Conservation (phyloP, 2,329 filamentous ascomycete species). For the Aspergillus tanneri region DNA sequence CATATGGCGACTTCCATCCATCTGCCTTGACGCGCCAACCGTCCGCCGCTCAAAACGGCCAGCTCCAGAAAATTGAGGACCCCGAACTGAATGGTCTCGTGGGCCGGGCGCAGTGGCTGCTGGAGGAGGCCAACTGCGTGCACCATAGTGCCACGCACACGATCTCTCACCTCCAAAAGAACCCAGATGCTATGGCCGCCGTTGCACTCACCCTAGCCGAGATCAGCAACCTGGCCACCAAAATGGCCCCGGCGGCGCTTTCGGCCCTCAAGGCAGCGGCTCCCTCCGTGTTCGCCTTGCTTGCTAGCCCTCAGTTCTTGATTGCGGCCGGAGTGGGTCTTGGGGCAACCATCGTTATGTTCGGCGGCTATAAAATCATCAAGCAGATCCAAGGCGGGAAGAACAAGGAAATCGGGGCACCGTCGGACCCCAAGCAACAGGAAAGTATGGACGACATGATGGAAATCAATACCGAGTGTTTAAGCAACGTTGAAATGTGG, state of each 20-base stretch:
- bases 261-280: constrained; percentile 73
- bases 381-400: constrained; percentile 66
- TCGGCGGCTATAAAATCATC: constrained; percentile 96
- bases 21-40: constrained; percentile 45
- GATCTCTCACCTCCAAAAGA: constrained; percentile 76
- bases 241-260: constrained; percentile 81
- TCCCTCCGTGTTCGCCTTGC: constrained; percentile 79
- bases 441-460: constrained; percentile 57
- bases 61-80: constrained; percentile 49
- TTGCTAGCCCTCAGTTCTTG: constrained; percentile 88
- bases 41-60: constrained; percentile 10
- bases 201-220: constrained; percentile 91
- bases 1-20: constrained; percentile 80
- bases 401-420: constrained; percentile 18
- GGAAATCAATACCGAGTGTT: constrained; percentile 50
- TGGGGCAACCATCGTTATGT: constrained; percentile 91
- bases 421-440: constrained; percentile 14
- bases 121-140: constrained; percentile 85
- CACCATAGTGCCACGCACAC: constrained; percentile 81
- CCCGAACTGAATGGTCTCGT: constrained; percentile 67
- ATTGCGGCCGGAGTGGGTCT: constrained; percentile 87
- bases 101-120: constrained; percentile 68
- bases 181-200: constrained; percentile 87
- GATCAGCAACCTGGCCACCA: constrained; percentile 75
- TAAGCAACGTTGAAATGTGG: constrained; percentile 63